Conservation (phyloP, 768 basidiomycete species). For the Kondoa subrosea region DNA sequence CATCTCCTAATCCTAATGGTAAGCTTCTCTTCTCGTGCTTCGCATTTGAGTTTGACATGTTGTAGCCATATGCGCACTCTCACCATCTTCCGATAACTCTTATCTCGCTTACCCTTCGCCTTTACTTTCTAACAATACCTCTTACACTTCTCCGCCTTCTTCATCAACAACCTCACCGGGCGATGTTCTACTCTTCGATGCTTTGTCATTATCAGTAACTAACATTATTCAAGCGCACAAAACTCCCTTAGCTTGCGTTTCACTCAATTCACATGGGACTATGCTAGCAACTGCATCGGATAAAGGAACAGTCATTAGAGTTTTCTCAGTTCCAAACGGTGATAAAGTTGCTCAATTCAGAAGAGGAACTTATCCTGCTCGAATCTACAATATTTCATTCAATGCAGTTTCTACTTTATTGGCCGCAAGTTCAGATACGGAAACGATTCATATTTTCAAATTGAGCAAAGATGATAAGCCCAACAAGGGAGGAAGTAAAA, state of each 20-base stretch:
- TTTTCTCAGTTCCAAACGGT: constrained; percentile 75
- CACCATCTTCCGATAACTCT: constrained; percentile 78
- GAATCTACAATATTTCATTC: constrained; percentile 71
- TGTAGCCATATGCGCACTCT: constrained; percentile 80
- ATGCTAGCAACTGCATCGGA: constrained; percentile 84
- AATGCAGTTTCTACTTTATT: constrained; percentile 67
- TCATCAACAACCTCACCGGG: constrained; percentile 34
- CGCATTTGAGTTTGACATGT: neutral
- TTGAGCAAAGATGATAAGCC: constrained; percentile 37
- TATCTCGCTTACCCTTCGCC: constrained; percentile 94
- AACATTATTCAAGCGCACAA: constrained; percentile 98
- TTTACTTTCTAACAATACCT: constrained; percentile 60
- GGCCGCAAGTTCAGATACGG: constrained; percentile 77
- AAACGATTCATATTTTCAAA: constrained; percentile 93
- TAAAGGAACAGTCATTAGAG: constrained; percentile 91
- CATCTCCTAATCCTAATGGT: constrained; percentile 89
- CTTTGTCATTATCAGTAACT: constrained; percentile 70
- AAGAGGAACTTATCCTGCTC: constrained; percentile 66
- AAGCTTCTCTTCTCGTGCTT: constrained; percentile 15
- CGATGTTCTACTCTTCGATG: constrained; percentile 88
- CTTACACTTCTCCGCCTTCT: constrained; percentile 38
- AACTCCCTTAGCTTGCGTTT: constrained; percentile 67
- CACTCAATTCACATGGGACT: constrained; percentile 70
- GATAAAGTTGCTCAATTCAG: constrained; percentile 93
- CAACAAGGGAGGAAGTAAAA: constrained; percentile 15